phyloP scores from a whole-genome alignment of 129 eudicot genomes.

The Helianthus tuberosus region DNA sequence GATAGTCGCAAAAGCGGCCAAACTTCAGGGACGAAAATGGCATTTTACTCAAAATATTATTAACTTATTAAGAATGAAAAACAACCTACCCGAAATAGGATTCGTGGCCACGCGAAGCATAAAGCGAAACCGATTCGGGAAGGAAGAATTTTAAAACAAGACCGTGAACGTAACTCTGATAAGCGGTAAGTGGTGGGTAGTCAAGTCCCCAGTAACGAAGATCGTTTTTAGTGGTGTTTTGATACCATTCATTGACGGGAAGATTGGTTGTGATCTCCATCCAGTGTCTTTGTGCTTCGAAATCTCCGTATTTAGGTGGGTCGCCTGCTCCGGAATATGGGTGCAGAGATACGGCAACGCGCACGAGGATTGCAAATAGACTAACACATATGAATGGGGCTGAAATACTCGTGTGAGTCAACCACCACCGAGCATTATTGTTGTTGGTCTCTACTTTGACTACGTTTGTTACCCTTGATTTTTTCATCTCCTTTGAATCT shows the following conservation, averaged over 20 bases:
- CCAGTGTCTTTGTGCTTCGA: conserved; percentile 99
- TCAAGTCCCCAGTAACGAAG: conserved; percentile 97
- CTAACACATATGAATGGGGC: conserved; percentile 67
- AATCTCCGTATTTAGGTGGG: conserved; percentile 91
- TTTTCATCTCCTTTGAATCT: conserved; percentile 37
- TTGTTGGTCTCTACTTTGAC: conserved; percentile 25
- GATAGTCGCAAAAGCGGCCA: too few relatives aligned
- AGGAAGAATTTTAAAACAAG: conserved; percentile 52
- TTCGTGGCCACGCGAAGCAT: conserved; percentile 79
- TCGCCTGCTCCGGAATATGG: conserved; percentile 85
- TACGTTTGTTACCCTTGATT: conserved; percentile 42
- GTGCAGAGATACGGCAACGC: conserved; percentile 73
- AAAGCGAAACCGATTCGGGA: conserved; percentile 73
- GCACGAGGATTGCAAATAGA: conserved; percentile 64
- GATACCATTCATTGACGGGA: conserved; percentile 77
- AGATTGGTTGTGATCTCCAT: conserved; percentile 94
- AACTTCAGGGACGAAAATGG: too few relatives aligned
- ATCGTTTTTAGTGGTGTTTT: conserved; percentile 73
- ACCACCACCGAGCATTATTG: conserved; percentile 43
- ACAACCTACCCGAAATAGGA: conserved; percentile 78
- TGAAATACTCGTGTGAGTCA: conserved; percentile 35
- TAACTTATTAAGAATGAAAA: background rate
- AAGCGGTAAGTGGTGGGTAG: conserved; percentile 96
- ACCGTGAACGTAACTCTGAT: conserved; percentile 90
- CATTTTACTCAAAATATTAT: too few relatives aligned